Evolutionary conservation across 73 alveolate species (phyloP), one percentile per base, ranked within the genome.

Genomic region (Blepharisma japonicum): DNA sequence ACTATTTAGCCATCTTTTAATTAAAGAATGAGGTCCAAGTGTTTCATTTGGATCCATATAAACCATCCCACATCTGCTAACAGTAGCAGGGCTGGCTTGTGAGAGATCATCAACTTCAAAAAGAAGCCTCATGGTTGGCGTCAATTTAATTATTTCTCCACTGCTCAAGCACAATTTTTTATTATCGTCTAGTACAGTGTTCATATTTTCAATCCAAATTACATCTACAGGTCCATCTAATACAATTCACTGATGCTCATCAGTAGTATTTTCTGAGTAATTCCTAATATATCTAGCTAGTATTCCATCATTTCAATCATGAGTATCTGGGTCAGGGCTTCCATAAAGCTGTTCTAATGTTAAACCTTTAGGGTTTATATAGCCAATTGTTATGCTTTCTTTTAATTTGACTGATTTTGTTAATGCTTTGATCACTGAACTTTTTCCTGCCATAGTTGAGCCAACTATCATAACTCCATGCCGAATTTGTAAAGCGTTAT

Each of bases 1-100:
- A 50, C 81, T 79, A 32, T 82, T 68, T 55, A 91, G 55, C 99
- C 99, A 96, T 48, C 96, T 89, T 7, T 71, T 56, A 55, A 90
- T 79, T 61, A 95, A 79, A 6, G 96, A 94, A 18, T 92, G 77
- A 92, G 98, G 91, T 45, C 99, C 99, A 71, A 95, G 88, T 48
- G 86, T 85, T 79, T 89, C 95, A 38, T 91, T 91, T 50, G 98
- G 96, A 55, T 96, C 97, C 88, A 96, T 72, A 88, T 91, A 97
- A 47, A 97, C 98, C 99, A 97, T 97, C 25, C 99, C 99, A 71
- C 99, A 95, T 79, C 99, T 81, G 55, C 96, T 82, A 0, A 97
- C 99, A 55, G 99, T 97, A n/a, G 99, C 99, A 56, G 99, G 99
- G 14, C 98, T 91, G 18, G 99, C 99, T 79, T 93, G 98, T 11